A percentile compares a stretch with the other conserved stretches of the same genome.
Evolutionary conservation across 2,329 filamentous ascomycete species (phyloP).

Genomic region (Aspergillus ruber): DNA sequence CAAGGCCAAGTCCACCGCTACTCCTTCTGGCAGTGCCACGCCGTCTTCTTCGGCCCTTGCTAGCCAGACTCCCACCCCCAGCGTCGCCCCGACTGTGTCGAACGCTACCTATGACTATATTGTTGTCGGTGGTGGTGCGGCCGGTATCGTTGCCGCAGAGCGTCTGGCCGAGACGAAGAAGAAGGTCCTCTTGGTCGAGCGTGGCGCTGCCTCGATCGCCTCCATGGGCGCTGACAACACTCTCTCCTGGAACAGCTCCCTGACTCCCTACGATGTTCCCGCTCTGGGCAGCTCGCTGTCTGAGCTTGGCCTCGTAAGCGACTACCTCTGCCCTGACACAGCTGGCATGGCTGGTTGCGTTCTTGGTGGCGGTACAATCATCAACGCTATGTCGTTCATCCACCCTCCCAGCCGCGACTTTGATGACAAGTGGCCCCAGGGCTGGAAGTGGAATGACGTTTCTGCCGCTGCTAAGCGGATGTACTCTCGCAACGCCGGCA

Average conservation of each 20-base stretch:
- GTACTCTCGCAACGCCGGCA: conserved; percentile 64
- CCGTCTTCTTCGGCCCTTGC: conserved; percentile 3
- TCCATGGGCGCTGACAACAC: conserved; percentile 9
- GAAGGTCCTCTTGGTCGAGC: conserved; percentile 15
- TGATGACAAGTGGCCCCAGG: conserved; percentile 63
- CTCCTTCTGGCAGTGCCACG: conserved; percentile 1
- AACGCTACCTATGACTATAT: conserved; percentile 17
- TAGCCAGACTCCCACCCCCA: conserved; percentile 6
- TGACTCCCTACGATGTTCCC: conserved; percentile 13
- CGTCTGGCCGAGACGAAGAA: conserved; percentile 12
- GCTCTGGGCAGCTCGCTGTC: conserved; percentile 11
- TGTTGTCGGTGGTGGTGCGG: conserved; percentile 15
- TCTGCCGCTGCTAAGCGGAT: conserved; percentile 53
- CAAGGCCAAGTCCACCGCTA: conserved; percentile 6
- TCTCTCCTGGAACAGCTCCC: conserved; percentile 13
- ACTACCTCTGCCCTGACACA: conserved; percentile 15
- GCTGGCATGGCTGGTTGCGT: conserved; percentile 14
- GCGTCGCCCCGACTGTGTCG: conserved; percentile 7
- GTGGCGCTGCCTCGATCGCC: conserved; percentile 10
- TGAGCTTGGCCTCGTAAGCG: conserved; percentile 6
- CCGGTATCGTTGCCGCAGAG: conserved; percentile 15
- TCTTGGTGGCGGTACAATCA: conserved; percentile 12
- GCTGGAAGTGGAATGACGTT: conserved; percentile 63
- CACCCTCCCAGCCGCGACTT: conserved; percentile 55
- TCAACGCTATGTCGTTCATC: conserved; percentile 15